Conservation (phyloP, 2,329 filamentous ascomycete genomes). For the Chrysoporthe cubensis region DNA sequence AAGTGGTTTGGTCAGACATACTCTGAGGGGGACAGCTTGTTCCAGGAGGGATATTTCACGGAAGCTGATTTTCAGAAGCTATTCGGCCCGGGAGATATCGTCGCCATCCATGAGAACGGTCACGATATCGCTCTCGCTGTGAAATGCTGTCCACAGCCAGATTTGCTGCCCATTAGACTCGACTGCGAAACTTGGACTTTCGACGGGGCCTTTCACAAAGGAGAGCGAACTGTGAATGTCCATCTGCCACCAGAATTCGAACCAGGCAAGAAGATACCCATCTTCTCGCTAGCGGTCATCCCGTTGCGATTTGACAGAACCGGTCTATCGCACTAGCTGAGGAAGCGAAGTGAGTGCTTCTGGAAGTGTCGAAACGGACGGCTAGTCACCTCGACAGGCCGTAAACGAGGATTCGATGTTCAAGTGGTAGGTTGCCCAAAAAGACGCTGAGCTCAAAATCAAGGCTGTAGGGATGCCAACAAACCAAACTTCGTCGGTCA, state of each 20-base stretch:
- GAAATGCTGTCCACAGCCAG: neutral
- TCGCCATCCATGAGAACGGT: neutral
- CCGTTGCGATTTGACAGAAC: neutral
- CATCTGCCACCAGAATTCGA: neutral
- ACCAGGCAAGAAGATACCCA: neutral
- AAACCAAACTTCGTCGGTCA: too few relatives aligned
- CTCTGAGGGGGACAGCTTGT: neutral
- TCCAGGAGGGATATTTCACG: neutral
- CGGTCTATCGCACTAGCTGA: neutral
- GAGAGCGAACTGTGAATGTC: neutral
- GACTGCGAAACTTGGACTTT: constrained; percentile 1
- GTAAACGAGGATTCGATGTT: constrained; percentile 1
- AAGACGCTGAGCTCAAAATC: neutral
- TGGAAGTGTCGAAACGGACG: neutral
- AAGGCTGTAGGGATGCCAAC: too few relatives aligned
- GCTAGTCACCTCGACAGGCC: neutral
- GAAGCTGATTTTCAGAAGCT: constrained; percentile 5
- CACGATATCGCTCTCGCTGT: neutral
- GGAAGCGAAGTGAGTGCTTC: neutral
- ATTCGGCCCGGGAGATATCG: neutral
- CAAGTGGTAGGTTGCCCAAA: neutral
- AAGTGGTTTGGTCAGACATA: neutral
- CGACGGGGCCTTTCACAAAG: neutral
- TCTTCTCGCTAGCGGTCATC: neutral
- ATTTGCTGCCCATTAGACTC: neutral